These are phyloP conservation scores for Nannochloris sp. DNA, from an alignment of 139 green algal genomes.

Conservation along the genomic window DNA sequence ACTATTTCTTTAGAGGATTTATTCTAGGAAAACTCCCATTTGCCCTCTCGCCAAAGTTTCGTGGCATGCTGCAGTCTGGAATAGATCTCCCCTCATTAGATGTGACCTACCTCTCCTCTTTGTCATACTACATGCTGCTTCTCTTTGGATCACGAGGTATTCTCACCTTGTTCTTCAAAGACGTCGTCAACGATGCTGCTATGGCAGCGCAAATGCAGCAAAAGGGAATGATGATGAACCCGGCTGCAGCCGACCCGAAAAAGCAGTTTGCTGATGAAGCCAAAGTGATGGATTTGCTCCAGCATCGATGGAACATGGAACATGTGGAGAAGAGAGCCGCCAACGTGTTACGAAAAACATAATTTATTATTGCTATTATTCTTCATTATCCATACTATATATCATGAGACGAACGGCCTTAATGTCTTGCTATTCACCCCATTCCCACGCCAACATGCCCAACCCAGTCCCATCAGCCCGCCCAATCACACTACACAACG, in stretches of 20 bases:
- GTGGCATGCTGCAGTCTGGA: constrained; percentile 78
- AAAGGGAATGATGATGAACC: constrained; percentile 37
- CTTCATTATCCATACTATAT: too few species aligned
- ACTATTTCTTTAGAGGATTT: constrained; percentile 79
- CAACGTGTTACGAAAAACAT: constrained; percentile 27
- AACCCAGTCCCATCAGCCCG: constrained; percentile 20
- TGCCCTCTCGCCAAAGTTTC: constrained; percentile 71
- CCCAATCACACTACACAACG: constrained; percentile 19
- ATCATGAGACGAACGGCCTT: too few species aligned
- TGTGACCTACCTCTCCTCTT: constrained; percentile 80
- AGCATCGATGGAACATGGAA: constrained; percentile 62
- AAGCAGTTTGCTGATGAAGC: constrained; percentile 64
- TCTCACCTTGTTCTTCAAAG: constrained; percentile 74
- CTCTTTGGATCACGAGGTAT: constrained; percentile 73
- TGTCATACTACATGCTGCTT: constrained; percentile 89
- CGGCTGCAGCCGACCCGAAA: constrained; percentile 44
- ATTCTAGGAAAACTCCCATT: constrained; percentile 87
- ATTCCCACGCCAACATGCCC: constrained; percentile 29
- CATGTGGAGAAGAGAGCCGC: constrained; percentile 46
- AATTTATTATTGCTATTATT: too few species aligned
- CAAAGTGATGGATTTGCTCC: constrained; percentile 40
- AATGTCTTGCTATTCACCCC: not conserved
- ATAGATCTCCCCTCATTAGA: constrained; percentile 81
- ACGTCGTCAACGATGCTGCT: constrained; percentile 72
- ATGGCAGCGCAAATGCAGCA: constrained; percentile 64